phyloP scores from a whole-genome alignment of 495 filamentous ascomycete species.

The Articulospora tetracladia region DNA sequence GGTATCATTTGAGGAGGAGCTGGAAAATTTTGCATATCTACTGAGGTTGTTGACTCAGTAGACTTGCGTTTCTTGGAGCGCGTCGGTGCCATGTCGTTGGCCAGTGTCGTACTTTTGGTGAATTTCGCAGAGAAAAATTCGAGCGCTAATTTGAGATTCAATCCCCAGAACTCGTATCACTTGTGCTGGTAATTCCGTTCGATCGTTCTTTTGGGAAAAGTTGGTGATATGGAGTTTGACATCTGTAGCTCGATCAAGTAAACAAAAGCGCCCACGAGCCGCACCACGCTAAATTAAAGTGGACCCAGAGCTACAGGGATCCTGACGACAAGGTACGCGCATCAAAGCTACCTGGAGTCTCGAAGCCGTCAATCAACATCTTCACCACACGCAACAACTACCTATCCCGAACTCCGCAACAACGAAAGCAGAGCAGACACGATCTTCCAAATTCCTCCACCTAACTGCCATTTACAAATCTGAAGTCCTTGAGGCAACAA shows the following conservation, averaged over 20 bases:
- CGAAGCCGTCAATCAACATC: background rate
- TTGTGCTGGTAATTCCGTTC: background rate
- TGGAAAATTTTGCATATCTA: conserved; percentile 28
- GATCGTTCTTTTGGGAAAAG: background rate
- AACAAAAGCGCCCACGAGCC: conserved; percentile 19
- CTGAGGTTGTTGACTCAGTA: conserved; percentile 34
- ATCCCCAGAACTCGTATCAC: background rate
- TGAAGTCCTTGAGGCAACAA: conserved; percentile 17
- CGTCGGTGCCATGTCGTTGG: conserved; percentile 25
- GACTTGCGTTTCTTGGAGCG: conserved; percentile 48
- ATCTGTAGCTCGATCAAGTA: conserved; percentile 12
- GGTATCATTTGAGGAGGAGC: conserved; percentile 34
- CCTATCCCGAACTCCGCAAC: conserved; percentile 4
- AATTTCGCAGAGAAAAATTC: background rate
- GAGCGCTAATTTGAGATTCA: background rate
- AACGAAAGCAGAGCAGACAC: background rate
- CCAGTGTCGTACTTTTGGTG: background rate
- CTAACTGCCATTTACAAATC: background rate
- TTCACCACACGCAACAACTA: background rate
- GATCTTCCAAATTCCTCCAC: background rate
- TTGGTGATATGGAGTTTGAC: background rate
- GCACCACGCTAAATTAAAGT: conserved; percentile 7
- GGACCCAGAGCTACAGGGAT: conserved; percentile 20
- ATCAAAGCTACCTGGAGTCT: conserved; percentile 21
- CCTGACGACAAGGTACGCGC: conserved; percentile 15